Percentiles rank a stretch among this genome's conserved stretches.
These are phyloP conservation scores for Hymenochaete sp. DNA, from an alignment of 1,284 basidiomycete genomes.

Conservation along the genomic window DNA sequence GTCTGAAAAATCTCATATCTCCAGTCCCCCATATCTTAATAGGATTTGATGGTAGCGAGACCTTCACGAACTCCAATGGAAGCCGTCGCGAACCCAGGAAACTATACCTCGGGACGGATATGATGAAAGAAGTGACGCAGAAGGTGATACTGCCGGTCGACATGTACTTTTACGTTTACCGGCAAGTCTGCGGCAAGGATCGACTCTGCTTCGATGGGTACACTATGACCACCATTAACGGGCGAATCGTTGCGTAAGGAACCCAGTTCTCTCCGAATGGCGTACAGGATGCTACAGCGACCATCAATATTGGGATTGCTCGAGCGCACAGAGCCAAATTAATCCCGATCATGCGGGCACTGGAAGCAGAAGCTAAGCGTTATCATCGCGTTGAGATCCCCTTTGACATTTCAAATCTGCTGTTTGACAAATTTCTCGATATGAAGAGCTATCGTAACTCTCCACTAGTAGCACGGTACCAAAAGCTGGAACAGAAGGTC, in stretches of 20 bases:
- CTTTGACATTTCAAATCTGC: constrained; percentile 66
- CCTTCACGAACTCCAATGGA: constrained; percentile 96
- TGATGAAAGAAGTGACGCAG: constrained; percentile 94
- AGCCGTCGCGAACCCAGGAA: constrained; percentile 98
- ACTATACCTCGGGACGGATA: constrained; percentile 84
- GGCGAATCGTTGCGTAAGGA: constrained; percentile 87
- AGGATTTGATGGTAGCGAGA: constrained; percentile 97
- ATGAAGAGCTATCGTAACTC: constrained; percentile 37
- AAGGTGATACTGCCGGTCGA: constrained; percentile 92
- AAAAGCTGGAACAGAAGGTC: constrained; percentile 92
- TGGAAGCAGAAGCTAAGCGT: constrained; percentile 54
- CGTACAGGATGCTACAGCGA: constrained; percentile 92
- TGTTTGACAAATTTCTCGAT: constrained; percentile 42
- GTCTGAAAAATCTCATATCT: constrained; percentile 7
- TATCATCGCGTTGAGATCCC: constrained; percentile 76
- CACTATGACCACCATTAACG: constrained; percentile 93
- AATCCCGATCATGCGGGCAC: constrained; percentile 89
- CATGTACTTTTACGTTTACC: constrained; percentile 96
- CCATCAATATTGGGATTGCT: constrained; percentile 92
- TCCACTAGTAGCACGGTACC: constrained; percentile 71
- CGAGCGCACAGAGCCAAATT: constrained; percentile 77
- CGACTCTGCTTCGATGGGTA: constrained; percentile 97
- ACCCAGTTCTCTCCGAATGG: constrained; percentile 94
- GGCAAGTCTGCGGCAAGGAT: constrained; percentile 98
- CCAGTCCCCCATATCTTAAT: constrained; percentile 91